These are phyloP conservation scores for Amphicarpaea edgeworthii DNA, from an alignment of 306 rosid genomes.

Conservation along the genomic window DNA sequence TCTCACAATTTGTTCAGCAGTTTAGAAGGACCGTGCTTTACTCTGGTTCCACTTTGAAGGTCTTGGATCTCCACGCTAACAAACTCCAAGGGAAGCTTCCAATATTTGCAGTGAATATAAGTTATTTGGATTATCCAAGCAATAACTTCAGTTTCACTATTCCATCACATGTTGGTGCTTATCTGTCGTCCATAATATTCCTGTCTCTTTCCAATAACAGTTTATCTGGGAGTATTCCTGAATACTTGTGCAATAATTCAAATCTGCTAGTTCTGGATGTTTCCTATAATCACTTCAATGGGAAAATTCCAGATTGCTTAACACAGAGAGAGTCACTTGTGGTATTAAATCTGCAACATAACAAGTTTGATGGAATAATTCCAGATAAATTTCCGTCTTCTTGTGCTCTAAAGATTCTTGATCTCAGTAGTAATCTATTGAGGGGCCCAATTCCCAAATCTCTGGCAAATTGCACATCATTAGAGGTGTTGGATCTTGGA, in stretches of 20 bases:
- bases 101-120: rapidly evolving
- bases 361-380: constrained; percentile 31
- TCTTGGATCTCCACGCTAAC: constrained; percentile 56
- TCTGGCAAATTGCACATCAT: no score
- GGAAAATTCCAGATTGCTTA: constrained; percentile 48
- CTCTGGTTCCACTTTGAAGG: background rate
- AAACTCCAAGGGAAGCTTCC: constrained; percentile 48
- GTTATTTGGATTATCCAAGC: constrained; percentile 49
- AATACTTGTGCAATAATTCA: constrained; percentile 30
- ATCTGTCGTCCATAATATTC: background rate
- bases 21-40: constrained; percentile 1
- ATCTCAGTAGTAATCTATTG: no score
- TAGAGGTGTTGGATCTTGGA: no score
- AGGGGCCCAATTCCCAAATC: no score
- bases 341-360: constrained; percentile 42
- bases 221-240: constrained; percentile 33
- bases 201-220: no score
- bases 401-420: constrained; percentile 19
- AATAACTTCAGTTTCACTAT: constrained; percentile 48
- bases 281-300: background rate
- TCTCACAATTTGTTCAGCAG: constrained; percentile 47
- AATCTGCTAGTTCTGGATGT: constrained; percentile 44
- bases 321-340: background rate
- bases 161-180: constrained; percentile 15
- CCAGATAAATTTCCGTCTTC: background rate